phyloP scores from a whole-genome alignment of 1,284 basidiomycete genomes.

The Kalmanozyma brasiliensis region DNA sequence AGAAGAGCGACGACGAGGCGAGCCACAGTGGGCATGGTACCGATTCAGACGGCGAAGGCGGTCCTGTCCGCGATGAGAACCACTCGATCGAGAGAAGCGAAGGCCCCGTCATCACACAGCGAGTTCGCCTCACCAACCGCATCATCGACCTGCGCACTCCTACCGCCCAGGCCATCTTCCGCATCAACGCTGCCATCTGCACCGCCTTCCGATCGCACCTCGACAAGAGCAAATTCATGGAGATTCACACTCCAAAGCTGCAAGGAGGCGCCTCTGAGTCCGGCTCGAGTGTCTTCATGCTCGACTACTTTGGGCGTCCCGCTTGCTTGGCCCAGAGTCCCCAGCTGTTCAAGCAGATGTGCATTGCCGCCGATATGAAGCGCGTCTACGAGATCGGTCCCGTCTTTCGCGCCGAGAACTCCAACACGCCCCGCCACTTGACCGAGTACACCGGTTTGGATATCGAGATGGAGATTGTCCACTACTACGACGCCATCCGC shows the following conservation, averaged over 20 bases:
- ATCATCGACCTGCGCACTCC: conserved; percentile 64
- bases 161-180: conserved; percentile 61
- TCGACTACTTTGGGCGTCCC: conserved; percentile 64
- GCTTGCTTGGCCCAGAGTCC: conserved; percentile 64
- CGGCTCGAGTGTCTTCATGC: conserved; percentile 61
- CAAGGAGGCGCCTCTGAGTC: conserved; percentile 64
- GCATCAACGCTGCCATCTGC: conserved; percentile 61
- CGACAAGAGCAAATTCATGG: conserved; percentile 52
- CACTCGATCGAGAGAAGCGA: conserved; percentile 38
- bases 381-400: conserved; percentile 66
- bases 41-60: conserved; percentile 23
- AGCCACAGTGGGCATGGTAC: conserved; percentile 11
- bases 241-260: conserved; percentile 66
- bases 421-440: conserved; percentile 63
- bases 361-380: conserved; percentile 61
- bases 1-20: conserved; percentile 41
- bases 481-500: conserved; percentile 63
- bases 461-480: conserved; percentile 64
- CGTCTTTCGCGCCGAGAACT: conserved; percentile 66
- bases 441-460: conserved; percentile 66
- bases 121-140: conserved; percentile 61
- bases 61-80: conserved; percentile 24
- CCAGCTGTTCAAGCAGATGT: conserved; percentile 66
- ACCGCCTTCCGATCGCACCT: conserved; percentile 60
- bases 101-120: conserved; percentile 51